Conservation (phyloP, 352 stramenopile genomes). For the Phytophthora pseudosyringae region DNA sequence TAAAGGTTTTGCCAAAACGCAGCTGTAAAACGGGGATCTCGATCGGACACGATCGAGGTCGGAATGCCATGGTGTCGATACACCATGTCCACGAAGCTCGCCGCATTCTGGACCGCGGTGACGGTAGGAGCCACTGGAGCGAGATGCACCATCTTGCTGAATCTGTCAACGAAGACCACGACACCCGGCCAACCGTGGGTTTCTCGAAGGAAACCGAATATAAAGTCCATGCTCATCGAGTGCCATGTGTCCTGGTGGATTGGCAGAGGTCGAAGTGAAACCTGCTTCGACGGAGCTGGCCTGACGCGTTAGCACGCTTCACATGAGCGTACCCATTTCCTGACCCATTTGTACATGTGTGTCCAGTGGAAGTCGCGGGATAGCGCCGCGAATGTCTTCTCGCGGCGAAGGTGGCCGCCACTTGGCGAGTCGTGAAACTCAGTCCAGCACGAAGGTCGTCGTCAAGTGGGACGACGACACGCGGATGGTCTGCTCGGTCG, state of each 20-base stretch:
- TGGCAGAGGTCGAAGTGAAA: not conserved
- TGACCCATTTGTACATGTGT: conserved; percentile 29
- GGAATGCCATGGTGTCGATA: conserved; percentile 22
- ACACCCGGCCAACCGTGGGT: not conserved
- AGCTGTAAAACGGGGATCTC: conserved; percentile 23
- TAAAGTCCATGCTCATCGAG: not conserved
- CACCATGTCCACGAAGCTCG: not conserved
- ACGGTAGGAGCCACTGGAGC: not conserved
- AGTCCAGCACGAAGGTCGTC: too few relatives aligned
- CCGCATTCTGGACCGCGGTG: not conserved
- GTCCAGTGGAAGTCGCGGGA: conserved; percentile 27
- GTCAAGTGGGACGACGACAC: too few relatives aligned
- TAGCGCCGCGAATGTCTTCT: not conserved
- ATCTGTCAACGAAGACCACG: too few relatives aligned
- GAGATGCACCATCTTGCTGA: not conserved
- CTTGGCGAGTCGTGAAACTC: too few relatives aligned
- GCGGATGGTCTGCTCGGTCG: too few relatives aligned
- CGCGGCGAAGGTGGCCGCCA: too few relatives aligned
- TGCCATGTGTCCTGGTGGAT: not conserved
- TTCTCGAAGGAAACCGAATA: not conserved
- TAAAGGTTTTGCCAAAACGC: not conserved
- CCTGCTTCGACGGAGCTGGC: too few relatives aligned
- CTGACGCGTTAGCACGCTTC: not conserved
- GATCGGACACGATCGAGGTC: conserved; percentile 18
- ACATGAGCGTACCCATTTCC: conserved; percentile 14